Base-by-base conservation (phyloP, 257 asterid genomes). In the Plantago ovata region DNA sequence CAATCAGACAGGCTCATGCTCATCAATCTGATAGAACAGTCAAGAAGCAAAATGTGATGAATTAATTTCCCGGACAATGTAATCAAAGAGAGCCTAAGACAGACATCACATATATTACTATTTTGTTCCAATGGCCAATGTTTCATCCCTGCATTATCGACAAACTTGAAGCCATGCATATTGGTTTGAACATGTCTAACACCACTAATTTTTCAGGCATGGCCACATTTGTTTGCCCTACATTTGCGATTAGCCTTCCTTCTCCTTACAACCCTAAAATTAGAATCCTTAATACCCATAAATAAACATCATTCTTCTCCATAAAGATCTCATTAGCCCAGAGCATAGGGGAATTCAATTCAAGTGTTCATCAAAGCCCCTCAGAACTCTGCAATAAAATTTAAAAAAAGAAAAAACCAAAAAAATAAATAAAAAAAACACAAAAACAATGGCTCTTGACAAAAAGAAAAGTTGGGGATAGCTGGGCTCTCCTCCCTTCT, bases 401-500 rank as follows among this genome's bases (percentile, higher is more conserved):
- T n/a, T n/a, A n/a, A n/a, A n/a, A 20, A 14, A 41, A 44, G 46
- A 42, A 64, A 10, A 18, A n/a, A n/a, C n/a, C n/a, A n/a, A 1
- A 44, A 40, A 4, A 41, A 45, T 20, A n/a, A n/a, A n/a, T n/a
- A n/a, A n/a, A n/a, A n/a, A 13, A 6, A n/a, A 13, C 7, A 0
- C 2, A 0, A 12, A 41, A 58, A 22, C 62, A 53, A 84, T 84
- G 94, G 76, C 56, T 10, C 45, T 21, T 0, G 66, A 53, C n/a
- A 52, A 53, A 3, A 80, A 58, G 22, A 74, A 82, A 79, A 77
- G 55, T 51, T 64, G 2, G 55, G 75, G 18, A 49, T 73, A n/a
- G 77, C 70, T 38, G 71, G 83, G 7, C 33, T 84, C 13, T 79
- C 84, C 43, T 67, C 84, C 43, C 48, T 77, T 68, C 80, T 84